Conservation (phyloP, 352 stramenopile genomes). For the Peronosclerospora sorghi region DNA sequence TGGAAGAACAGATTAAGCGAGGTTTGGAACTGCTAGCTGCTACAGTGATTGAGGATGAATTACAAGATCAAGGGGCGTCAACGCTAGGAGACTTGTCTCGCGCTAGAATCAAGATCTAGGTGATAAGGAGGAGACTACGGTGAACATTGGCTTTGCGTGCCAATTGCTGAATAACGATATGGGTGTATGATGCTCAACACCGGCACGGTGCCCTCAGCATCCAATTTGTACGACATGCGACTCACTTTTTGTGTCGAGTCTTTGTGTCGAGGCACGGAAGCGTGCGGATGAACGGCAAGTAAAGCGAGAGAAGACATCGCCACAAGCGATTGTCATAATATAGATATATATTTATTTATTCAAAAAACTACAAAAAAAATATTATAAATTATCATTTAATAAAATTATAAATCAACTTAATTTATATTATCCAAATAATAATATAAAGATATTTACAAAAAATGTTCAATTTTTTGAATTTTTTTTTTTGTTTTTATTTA, state of each 20-base stretch:
- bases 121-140: conserved; percentile 93
- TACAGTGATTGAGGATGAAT: conserved; percentile 73
- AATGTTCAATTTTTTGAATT: no score
- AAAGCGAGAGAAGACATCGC: no score
- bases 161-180: conserved; percentile 94
- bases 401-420: no score
- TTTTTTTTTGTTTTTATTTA: no score
- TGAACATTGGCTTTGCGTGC: conserved; percentile 94
- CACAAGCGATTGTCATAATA: no score
- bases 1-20: conserved; percentile 70
- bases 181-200: conserved; percentile 73
- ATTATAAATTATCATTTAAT: no score
- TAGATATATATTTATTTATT: no score
- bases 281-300: neutral
- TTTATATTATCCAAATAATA: no score
- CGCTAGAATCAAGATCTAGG: conserved; percentile 77
- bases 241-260: no score
- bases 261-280: neutral
- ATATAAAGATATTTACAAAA: no score
- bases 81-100: conserved; percentile 65
- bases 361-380: no score
- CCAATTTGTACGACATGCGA: conserved; percentile 13
- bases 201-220: conserved; percentile 41
- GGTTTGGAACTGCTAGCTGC: conserved; percentile 62
- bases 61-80: conserved; percentile 66